Conservation (phyloP, 2,329 filamentous ascomycete species). For the Helotiales sp. region DNA sequence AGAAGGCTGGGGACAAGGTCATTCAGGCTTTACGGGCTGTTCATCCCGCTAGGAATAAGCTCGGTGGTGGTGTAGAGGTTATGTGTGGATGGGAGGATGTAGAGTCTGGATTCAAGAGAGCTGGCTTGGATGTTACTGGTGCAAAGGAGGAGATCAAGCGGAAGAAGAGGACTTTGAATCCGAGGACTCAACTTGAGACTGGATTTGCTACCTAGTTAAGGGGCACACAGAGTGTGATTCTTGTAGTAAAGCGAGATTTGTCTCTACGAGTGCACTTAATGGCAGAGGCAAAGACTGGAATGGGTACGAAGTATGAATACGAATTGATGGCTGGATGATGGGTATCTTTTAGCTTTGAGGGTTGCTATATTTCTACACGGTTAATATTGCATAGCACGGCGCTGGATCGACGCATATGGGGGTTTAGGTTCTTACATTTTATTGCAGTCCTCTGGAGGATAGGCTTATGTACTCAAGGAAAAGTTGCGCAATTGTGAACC, state of each 20-base stretch:
- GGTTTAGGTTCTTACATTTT: too few relatives aligned
- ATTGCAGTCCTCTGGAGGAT: too few relatives aligned
- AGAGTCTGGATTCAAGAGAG: constrained; percentile 13
- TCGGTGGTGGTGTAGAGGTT: constrained; percentile 20
- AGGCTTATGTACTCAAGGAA: too few relatives aligned
- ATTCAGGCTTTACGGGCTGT: constrained; percentile 15
- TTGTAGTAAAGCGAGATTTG: too few relatives aligned
- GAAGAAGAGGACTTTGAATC: constrained; percentile 10
- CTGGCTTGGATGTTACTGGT: constrained; percentile 5
- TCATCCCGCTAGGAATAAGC: constrained; percentile 12
- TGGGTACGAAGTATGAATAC: not conserved
- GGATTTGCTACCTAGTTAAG: not conserved
- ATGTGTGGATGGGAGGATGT: constrained; percentile 27
- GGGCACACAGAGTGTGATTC: too few relatives aligned
- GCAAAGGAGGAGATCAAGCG: constrained; percentile 2
- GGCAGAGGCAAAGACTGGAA: too few relatives aligned
- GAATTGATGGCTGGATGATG: not conserved
- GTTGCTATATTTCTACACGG: not conserved
- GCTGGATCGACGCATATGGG: not conserved
- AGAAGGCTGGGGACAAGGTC: constrained; percentile 14
- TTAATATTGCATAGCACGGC: not conserved
- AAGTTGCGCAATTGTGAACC: too few relatives aligned
- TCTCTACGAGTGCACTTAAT: too few relatives aligned
- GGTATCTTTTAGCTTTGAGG: not conserved
- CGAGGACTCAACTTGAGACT: constrained; percentile 10